Base-by-base conservation (phyloP, 2,329 filamentous ascomycete genomes). In the Teratosphaeria nubilosa region DNA sequence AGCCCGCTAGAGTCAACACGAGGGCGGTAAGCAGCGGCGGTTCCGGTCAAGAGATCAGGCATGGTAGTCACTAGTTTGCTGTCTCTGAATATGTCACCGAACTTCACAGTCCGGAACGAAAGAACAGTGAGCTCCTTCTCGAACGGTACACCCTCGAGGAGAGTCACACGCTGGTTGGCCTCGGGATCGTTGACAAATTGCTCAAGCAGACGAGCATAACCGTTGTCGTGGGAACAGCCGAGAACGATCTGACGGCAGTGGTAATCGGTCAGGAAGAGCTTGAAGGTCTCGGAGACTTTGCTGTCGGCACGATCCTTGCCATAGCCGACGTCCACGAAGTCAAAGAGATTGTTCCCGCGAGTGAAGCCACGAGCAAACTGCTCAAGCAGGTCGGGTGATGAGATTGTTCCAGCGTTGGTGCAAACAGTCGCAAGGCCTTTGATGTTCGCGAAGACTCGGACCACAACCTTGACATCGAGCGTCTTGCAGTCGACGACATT, bases 191-290 rank as follows among this genome's bases (percentile, higher is more conserved):
- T 71, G 53, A 75, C 67, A 55, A 76, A 76, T 34, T 80, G 75
- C 65, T 82, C 77, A 11, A 86, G 71, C 37, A 80, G 70, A 11
- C 75, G 73, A 25, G 77, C 77, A 67, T 83, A 85, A 24, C 78
- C 76, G 57, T 77, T 78, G 69, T 82, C 80, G 59, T 81, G 78
- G 14, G 80, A 80, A 68, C 82, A 83, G 9, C 82, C 83, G 37
- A 86, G 74, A 54, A 85, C 73, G 56, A 86, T 78, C 58, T 83
- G 81, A 56, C 80, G 81, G 66, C 83, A 86, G 63, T 83, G 82
- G 61, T 77, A 79, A 64, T 84, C 79, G 69, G 79, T 75, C 55
- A 83, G 71, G 68, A 80, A 77, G 53, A 82, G 68, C 63, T 80
- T 79, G 69, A 85, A 79, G 27, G 73, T 73, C 62, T 81, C 81